Conservation (phyloP, 129 eudicot genomes). For the Centella asiatica region DNA sequence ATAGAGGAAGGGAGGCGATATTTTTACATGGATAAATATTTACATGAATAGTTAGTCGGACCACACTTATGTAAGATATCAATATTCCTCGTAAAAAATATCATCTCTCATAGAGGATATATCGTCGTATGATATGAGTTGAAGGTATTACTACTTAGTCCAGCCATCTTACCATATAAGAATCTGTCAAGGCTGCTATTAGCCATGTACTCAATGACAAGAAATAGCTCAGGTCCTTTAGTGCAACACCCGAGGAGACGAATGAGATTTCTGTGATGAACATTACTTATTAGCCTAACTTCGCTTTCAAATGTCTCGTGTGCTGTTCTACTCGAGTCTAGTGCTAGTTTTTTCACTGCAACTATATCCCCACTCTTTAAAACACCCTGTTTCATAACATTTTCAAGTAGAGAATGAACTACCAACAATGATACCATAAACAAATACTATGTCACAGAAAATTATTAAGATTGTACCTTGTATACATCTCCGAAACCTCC, state of each 20-base stretch:
- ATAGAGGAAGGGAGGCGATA: too few species aligned
- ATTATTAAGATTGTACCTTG: constrained; percentile 36
- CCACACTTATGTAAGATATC: neutral
- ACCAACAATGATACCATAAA: neutral
- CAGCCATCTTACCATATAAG: constrained; percentile 40
- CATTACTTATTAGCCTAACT: constrained; percentile 63
- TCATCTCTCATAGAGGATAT: neutral
- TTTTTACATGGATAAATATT: too few species aligned
- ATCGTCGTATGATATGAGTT: neutral
- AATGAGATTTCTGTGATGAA: constrained; percentile 68
- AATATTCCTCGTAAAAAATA: neutral
- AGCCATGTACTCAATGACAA: constrained; percentile 67
- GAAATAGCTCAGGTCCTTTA: constrained; percentile 51
- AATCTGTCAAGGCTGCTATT: constrained; percentile 70
- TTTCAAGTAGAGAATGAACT: neutral
- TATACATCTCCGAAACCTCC: constrained; percentile 81
- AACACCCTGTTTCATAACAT: constrained; percentile 32
- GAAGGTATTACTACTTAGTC: neutral
- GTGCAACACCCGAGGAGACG: constrained; percentile 67
- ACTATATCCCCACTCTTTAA: constrained; percentile 49
- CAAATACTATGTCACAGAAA: neutral
- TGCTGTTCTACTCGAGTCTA: constrained; percentile 31
- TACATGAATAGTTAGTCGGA: too few species aligned
- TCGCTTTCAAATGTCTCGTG: constrained; percentile 56
- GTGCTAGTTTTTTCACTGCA: constrained; percentile 49